A percentile compares a stretch with the other conserved stretches of the same genome.
These are phyloP conservation scores for Cicer arietinum DNA, from an alignment of 306 rosid genomes.

Conservation along the genomic window DNA sequence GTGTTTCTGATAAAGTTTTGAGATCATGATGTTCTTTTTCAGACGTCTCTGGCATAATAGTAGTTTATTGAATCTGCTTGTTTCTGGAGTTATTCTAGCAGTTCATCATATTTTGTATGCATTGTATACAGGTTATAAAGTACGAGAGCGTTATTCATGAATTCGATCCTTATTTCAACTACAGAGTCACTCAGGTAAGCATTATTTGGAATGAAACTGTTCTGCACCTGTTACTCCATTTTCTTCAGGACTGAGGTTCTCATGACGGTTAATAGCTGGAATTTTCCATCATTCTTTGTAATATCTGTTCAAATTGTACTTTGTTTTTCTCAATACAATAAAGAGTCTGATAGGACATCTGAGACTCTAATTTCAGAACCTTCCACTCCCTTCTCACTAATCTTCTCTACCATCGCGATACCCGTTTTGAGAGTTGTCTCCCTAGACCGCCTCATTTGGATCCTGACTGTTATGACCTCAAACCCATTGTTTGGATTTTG, in stretches of 20 bases:
- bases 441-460: no score
- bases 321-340: no score
- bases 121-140: slow-evolving; percentile 83
- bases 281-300: slow-evolving; percentile 9
- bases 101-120: slow-evolving; percentile 31
- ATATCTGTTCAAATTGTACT: neutral
- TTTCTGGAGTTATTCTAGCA: slow-evolving; percentile 22
- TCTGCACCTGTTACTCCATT: neutral
- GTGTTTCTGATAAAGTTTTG: neutral
- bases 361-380: no score
- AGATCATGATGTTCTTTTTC: neutral
- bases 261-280: slow-evolving; percentile 32
- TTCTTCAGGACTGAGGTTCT: slow-evolving; percentile 20
- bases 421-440: no score
- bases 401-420: no score
- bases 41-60: slow-evolving; percentile 8
- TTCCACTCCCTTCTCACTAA: no score
- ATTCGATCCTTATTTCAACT: slow-evolving; percentile 97
- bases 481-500: no score
- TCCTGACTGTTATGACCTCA: no score
- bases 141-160: slow-evolving; percentile 98
- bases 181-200: slow-evolving; percentile 98
- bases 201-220: slow-evolving; percentile 38
- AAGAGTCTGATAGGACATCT: no score
- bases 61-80: slow-evolving; percentile 16